Conservation (phyloP, 2,329 filamentous ascomycete species). For the Arthrobotrys pseudoclavata region DNA sequence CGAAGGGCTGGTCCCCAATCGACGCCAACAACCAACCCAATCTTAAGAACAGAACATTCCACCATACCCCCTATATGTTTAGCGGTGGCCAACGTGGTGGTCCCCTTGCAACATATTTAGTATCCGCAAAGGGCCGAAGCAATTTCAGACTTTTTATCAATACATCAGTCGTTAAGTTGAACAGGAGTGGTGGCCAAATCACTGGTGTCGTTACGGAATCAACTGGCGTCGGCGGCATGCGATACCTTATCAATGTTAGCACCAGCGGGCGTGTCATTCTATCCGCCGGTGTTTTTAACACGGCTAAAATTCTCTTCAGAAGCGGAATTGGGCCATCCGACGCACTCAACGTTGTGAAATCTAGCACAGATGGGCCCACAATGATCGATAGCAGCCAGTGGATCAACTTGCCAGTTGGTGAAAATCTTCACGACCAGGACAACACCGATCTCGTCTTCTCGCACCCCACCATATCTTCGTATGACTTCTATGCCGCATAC, state of each 20-base stretch:
- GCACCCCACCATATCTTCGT: conserved; percentile 72
- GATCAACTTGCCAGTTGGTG: conserved; percentile 74
- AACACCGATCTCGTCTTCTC: conserved; percentile 72
- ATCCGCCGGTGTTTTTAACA: conserved; percentile 78
- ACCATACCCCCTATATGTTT: conserved; percentile 78
- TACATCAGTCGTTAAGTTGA: conserved; percentile 76
- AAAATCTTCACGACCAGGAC: conserved; percentile 74
- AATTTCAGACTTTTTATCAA: conserved; percentile 79
- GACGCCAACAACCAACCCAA: conserved; percentile 73
- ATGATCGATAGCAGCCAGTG: conserved; percentile 71
- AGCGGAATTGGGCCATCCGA: conserved; percentile 76
- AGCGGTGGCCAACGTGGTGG: conserved; percentile 76
- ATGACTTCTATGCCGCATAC: conserved; percentile 77
- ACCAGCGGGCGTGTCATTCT: conserved; percentile 76
- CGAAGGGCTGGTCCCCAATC: conserved; percentile 75
- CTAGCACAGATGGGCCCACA: conserved; percentile 69
- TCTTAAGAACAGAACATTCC: conserved; percentile 76
- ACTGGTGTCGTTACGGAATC: conserved; percentile 77
- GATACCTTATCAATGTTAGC: conserved; percentile 74
- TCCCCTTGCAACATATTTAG: conserved; percentile 79
- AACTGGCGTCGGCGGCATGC: conserved; percentile 71
- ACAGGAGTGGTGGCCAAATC: conserved; percentile 74
- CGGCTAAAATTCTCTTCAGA: conserved; percentile 77
- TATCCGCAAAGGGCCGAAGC: conserved; percentile 71
- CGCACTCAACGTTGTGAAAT: conserved; percentile 70